Evolutionary conservation across 2,329 filamentous ascomycete genomes (phyloP), one percentile per base, ranked within the genome.

Genomic region (Harringtonia aguacate): DNA sequence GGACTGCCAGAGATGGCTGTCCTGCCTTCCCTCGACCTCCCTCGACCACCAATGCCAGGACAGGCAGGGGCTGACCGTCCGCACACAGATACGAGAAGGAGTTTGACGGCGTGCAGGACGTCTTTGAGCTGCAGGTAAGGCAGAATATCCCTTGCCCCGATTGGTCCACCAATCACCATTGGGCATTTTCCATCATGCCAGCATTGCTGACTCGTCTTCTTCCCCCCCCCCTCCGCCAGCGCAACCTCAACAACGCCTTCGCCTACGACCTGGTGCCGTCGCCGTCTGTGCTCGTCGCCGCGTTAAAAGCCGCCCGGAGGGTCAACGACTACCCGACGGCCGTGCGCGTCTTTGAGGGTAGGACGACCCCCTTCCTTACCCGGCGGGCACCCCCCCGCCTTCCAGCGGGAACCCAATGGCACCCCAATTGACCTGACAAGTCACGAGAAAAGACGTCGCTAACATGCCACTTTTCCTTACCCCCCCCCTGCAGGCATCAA

Each of bases 181-280:
- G n/a, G n/a, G n/a, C n/a, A n/a, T n/a, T n/a, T n/a, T n/a, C 27
- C 44, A 34, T 27, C 20, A 14, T 8, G 22, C 12, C 3, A 15
- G 10, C 21, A 8, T 20, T 31, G 30, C 44, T 46, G 41, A 46
- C 43, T 14, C 22, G 15, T 15, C 29, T 6, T 8, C 27, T n/a
- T n/a, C n/a, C n/a, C n/a, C n/a, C n/a, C n/a, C n/a, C n/a, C n/a
- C n/a, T n/a, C 4, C 24, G 41, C 47, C 56, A 78, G 74, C 85
- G 88, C 68, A 95, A 94, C 74, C 77, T 95, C 61, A 97, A 97
- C 82, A 97, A 97, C 73, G 90, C 88, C 65, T 98, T 98, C 72
- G 92, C 92, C 63, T 98, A 98, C 82, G 92, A 98, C 81, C 84
- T 98, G 61, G 92, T 98, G 55, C 92, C 94, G 61, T 92, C 90